Evolutionary conservation across 2,329 filamentous ascomycete genomes (phyloP).

Genomic region (Drechslerella coelobrocha): DNA sequence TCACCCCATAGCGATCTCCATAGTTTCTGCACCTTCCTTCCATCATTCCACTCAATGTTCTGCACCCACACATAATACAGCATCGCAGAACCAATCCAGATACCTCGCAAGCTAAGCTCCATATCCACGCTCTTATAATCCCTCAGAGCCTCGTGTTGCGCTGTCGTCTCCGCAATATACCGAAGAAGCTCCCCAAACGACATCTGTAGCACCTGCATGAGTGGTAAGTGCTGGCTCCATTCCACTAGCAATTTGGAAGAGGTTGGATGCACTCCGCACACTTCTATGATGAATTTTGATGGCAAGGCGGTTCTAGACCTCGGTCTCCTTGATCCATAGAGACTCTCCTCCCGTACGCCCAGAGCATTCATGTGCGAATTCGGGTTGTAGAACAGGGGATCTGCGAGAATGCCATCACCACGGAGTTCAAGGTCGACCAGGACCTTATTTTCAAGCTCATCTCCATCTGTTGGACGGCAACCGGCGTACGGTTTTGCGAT

Average conservation of each 20-base stretch:
- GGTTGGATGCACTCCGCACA: no score
- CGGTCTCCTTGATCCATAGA: background rate
- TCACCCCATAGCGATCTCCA: no score
- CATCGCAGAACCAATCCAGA: no score
- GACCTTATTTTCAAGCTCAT: background rate
- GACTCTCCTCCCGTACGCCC: background rate
- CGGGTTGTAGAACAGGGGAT: constrained; percentile 4
- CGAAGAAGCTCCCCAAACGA: constrained; percentile 1
- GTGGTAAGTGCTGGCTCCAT: background rate
- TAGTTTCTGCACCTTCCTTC: background rate
- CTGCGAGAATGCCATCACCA: constrained; percentile 1
- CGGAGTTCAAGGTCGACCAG: background rate
- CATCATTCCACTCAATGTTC: background rate
- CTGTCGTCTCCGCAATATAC: background rate
- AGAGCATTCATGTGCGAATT: background rate
- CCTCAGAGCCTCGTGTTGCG: constrained; percentile 2
- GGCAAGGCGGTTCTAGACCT: no score
- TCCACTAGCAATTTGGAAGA: no score
- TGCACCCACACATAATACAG: background rate
- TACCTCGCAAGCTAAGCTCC: no score
- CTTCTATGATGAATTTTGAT: no score
- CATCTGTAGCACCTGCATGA: constrained; percentile 2
- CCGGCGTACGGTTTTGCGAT: background rate
- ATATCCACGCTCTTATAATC: constrained; percentile 14
- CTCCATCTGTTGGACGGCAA: background rate